Evolutionary conservation across 139 green algal species (phyloP).

Genomic region (Micromonas pusilla): DNA sequence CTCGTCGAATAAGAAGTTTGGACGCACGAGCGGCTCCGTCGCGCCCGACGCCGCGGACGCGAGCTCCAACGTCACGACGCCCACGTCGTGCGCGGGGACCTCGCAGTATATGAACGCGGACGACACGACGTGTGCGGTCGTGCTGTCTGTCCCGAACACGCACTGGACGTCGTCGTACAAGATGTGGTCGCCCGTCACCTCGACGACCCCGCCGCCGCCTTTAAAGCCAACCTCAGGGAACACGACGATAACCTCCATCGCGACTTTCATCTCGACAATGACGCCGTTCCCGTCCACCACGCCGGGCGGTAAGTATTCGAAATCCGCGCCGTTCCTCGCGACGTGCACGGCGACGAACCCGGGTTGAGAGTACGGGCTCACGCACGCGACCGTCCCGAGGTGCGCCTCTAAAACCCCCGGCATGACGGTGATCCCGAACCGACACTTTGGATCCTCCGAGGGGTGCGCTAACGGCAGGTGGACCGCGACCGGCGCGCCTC

Average conservation of each 20-base stretch:
- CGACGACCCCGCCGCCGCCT: not conserved
- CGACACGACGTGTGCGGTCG: not conserved
- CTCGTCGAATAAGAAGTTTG: not conserved
- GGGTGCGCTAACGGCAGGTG: not conserved
- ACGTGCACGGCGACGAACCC: not conserved
- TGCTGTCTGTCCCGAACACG: not conserved
- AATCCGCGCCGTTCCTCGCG: not conserved
- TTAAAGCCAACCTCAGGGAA: not conserved
- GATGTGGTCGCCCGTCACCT: not conserved
- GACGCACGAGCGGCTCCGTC: not conserved
- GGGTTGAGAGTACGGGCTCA: not conserved
- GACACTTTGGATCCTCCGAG: not conserved
- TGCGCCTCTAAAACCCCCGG: not conserved
- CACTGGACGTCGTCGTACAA: not conserved
- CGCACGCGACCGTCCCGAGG: not conserved
- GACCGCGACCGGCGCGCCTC: not conserved
- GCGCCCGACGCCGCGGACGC: not conserved
- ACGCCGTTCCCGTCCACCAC: not conserved
- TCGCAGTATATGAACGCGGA: not conserved
- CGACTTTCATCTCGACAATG: not conserved
- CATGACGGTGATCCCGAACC: not conserved
- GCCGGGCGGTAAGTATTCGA: not conserved
- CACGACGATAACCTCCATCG: not conserved
- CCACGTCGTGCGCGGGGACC: not conserved
- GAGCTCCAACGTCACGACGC: conserved; percentile 1